Base-by-base conservation (phyloP, 148 eudicot species). In the Simmondsia chinensis region DNA sequence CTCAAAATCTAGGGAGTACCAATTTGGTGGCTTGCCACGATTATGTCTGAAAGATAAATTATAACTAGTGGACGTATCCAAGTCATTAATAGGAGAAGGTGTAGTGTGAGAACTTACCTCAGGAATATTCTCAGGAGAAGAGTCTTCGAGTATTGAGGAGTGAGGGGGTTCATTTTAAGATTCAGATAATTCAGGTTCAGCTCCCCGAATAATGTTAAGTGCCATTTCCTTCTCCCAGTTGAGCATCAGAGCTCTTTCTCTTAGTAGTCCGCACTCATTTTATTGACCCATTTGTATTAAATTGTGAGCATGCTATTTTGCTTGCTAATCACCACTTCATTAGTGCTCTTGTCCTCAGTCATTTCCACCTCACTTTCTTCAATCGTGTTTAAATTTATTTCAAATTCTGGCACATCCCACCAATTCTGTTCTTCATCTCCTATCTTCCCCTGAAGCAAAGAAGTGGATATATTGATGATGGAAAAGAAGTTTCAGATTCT, bases 41-140 rank as follows among this genome's bases (percentile, higher is more conserved):
- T 28, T 45, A 3, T 20, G 20, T 22, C 34, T 26, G 33, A 7
- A 8, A 29, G 49, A 34, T 15, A 45, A 3, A 3, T n/a, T 5
- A 45, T 45, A 45, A 7, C 29, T 17, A 21, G 2, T 36, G 17
- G n/a, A n/a, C n/a, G n/a, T n/a, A n/a, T n/a, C n/a, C n/a, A n/a
- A n/a, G n/a, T n/a, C n/a, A n/a, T 18, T 40, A 19, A 40, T 2
- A 40, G 8, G 3, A 20, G 7, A 6, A 18, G 5, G 2, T n/a
- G 24, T 40, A n/a, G n/a, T 18, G 20, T 12, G 26, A 20, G 44
- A 40, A 4, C 23, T 6, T 40, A 40, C 44, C 44, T 40, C 44
- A 19, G 25, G 44, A 20, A 21, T 40, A 40, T 40, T 21, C 26
- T 40, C 44, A 4, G 10, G 25, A 40, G 23, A 20, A 9, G 23